phyloP scores from a whole-genome alignment of 768 basidiomycete species.

The Lyophyllum decastes region DNA sequence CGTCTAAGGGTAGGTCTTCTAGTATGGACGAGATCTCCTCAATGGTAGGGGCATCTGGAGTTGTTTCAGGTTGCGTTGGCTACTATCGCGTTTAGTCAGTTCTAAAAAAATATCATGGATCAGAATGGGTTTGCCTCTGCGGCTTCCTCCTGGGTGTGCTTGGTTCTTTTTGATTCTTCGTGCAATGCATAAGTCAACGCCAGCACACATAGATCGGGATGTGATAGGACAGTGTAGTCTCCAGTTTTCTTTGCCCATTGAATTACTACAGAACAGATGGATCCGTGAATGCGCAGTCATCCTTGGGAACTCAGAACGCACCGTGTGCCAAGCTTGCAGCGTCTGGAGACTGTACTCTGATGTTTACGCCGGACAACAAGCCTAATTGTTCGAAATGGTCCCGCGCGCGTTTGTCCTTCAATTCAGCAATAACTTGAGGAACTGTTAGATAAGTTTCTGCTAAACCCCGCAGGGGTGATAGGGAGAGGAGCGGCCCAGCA shows the following conservation, averaged over 20 bases:
- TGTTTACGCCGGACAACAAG: constrained; percentile 71
- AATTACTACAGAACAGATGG: constrained; percentile 58
- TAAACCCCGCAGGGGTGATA: constrained; percentile 87
- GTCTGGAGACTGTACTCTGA: constrained; percentile 72
- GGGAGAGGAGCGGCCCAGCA: constrained; percentile 88
- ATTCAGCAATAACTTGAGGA: constrained; percentile 86
- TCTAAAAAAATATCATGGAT: background rate
- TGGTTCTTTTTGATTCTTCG: constrained; percentile 45
- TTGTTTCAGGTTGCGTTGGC: constrained; percentile 14
- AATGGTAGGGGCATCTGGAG: constrained; percentile 5
- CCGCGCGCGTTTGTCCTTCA: constrained; percentile 85
- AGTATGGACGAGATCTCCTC: constrained; percentile 15
- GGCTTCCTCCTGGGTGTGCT: constrained; percentile 25
- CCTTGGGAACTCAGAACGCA: constrained; percentile 27
- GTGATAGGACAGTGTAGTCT: constrained; percentile 90
- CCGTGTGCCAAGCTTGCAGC: constrained; percentile 66
- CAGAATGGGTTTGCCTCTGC: constrained; percentile 24
- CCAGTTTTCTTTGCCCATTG: constrained; percentile 94
- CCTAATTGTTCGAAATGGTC: constrained; percentile 84
- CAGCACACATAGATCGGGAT: constrained; percentile 87
- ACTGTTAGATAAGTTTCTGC: constrained; percentile 86
- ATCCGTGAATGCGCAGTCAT: background rate
- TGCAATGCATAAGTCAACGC: constrained; percentile 86
- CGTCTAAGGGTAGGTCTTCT: constrained; percentile 16
- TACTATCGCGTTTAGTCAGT: constrained; percentile 33